Evolutionary conservation across 2,329 filamentous ascomycete genomes (phyloP), one percentile per base, ranked within the genome.

Genomic region (Arthroderma sp.): DNA sequence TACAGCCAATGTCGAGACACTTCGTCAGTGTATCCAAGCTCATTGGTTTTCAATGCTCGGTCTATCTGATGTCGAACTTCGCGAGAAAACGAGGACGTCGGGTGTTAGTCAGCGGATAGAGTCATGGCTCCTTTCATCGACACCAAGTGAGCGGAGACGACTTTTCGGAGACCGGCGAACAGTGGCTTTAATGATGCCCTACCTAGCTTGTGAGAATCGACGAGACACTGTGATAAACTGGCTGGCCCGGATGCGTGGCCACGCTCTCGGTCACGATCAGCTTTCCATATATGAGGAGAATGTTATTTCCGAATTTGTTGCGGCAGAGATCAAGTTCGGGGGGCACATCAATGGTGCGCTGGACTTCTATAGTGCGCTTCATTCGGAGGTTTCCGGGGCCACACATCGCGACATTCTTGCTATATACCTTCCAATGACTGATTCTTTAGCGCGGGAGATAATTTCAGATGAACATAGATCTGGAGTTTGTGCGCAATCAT

Each of bases 101-200:
- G 55, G 50, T 28, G 57, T 59, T 0, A 65, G 56, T 11, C 58
- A 58, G 2, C 58, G 55, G 37, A 53, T 67, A 7, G 49, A 63
- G 7, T 52, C 61, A 27, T 68, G 66, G 66, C 62, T 65, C 46
- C 60, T 57, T 53, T 58, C 64, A n/a, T 62, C 64, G 2, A 59
- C 63, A 44, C 47, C 54, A 0, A 47, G 53, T 11, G 52, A 56
- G 2, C 56, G 58, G 27, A 51, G 53, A 27, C 44, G 45, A 4
- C 54, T 68, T 28, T 56, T 68, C 33, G 53, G 48, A n/a, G 55
- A 55, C n/a, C 47, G 47, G 6, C 42, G 38, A 1, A 49, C 55
- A 5, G 56, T 57, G 9, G 37, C 46, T n/a, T 46, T 53, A 2
- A 47, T 64, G 29, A 44, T 62, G 45, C 64, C 63, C 15, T 68